Conservation (phyloP, 345 rosid genomes). For the Dipteronia sinensis region DNA sequence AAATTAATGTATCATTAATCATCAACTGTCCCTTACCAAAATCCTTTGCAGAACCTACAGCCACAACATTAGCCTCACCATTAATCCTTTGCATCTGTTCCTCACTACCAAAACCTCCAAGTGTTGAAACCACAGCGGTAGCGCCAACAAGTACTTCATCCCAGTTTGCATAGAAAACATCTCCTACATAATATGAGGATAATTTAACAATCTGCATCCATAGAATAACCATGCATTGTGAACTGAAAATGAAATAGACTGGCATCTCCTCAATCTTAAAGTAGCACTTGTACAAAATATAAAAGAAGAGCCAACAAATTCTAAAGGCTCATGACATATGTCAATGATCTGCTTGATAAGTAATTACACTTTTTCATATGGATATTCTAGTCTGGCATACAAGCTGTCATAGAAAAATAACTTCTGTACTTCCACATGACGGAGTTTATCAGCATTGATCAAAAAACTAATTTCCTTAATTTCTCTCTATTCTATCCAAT, state of each 20-base stretch:
- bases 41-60: slow-evolving; percentile 84
- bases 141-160: slow-evolving; percentile 94
- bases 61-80: slow-evolving; percentile 80
- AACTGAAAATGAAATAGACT: not conserved
- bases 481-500: not conserved
- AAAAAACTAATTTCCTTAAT: not conserved
- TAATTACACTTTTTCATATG: not conserved
- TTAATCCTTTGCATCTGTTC: slow-evolving; percentile 91
- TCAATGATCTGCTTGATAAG: not conserved
- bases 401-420: not conserved
- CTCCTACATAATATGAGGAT: slow-evolving; percentile 50
- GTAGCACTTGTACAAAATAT: not conserved
- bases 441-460: not conserved
- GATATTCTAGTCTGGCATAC: not conserved
- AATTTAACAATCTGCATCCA: slow-evolving; percentile 9
- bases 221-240: slow-evolving; percentile 4
- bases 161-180: slow-evolving; percentile 90
- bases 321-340: not conserved
- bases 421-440: not conserved
- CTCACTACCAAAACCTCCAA: slow-evolving; percentile 90
- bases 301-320: not conserved
- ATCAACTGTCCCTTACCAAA: slow-evolving; percentile 51
- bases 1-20: slow-evolving; percentile 6
- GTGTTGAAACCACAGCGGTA: slow-evolving; percentile 85
- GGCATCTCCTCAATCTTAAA: not conserved